A percentile compares a stretch with the other conserved stretches of the same genome.
Evolutionary conservation across 2,329 filamentous ascomycete genomes (phyloP).

Genomic region (Pseudocercospora fijiensis): DNA sequence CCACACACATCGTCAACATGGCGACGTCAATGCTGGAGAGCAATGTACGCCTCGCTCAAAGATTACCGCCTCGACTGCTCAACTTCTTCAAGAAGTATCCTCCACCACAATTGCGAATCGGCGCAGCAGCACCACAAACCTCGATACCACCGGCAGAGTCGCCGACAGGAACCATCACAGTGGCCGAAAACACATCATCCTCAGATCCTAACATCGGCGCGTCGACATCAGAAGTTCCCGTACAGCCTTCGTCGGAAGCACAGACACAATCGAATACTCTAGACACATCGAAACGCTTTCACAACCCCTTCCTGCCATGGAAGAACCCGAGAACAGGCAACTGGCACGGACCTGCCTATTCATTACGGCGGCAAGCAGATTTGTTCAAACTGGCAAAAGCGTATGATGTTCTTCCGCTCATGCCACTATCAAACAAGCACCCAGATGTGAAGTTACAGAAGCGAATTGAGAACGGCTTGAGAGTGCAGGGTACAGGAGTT

Average conservation of each 20-base stretch:
- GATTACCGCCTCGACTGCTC: constrained; percentile 73
- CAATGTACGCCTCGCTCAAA: constrained; percentile 62
- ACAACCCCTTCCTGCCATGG: constrained; percentile 77
- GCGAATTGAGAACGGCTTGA: constrained; percentile 74
- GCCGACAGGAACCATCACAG: constrained; percentile 46
- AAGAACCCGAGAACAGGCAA: constrained; percentile 76
- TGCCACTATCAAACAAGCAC: constrained; percentile 38
- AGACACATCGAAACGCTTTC: constrained; percentile 32
- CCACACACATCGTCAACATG: constrained; percentile 15
- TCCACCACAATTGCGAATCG: constrained; percentile 50
- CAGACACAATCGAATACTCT: constrained; percentile 28
- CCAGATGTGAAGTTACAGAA: constrained; percentile 65
- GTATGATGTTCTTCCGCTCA: constrained; percentile 41
- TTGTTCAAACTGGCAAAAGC: constrained; percentile 80
- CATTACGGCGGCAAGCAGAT: constrained; percentile 83
- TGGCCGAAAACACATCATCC: constrained; percentile 40
- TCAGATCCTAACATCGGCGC: constrained; percentile 42
- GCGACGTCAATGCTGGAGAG: constrained; percentile 26
- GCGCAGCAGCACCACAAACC: constrained; percentile 18
- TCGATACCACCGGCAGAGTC: constrained; percentile 31
- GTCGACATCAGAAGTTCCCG: constrained; percentile 39
- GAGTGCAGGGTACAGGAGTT: constrained; percentile 82
- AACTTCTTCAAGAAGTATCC: constrained; percentile 90
- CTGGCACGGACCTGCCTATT: constrained; percentile 82
- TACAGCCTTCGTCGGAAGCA: constrained; percentile 32